phyloP scores from a whole-genome alignment of 1,284 basidiomycete genomes.

The Cryptococcus amylolentus region DNA sequence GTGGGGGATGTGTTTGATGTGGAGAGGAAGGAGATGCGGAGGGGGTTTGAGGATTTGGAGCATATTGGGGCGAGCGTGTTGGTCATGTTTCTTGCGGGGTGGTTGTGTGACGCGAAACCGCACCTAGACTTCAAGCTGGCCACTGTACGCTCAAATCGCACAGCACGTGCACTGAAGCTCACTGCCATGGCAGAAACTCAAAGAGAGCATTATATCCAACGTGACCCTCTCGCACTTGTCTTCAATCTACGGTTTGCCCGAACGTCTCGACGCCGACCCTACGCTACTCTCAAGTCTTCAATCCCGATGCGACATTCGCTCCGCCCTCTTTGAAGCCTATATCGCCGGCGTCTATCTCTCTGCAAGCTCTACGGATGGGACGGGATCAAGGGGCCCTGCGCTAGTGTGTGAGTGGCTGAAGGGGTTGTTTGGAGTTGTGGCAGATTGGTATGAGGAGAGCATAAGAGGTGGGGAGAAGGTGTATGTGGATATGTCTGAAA shows the following conservation, averaged over 20 bases:
- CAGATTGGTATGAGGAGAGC: background rate
- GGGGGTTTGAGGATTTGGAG: constrained; percentile 46
- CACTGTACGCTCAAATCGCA: constrained; percentile 28
- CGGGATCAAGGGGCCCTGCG: background rate
- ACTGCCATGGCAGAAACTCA: constrained; percentile 36
- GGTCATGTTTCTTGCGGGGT: constrained; percentile 45
- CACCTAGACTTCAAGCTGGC: constrained; percentile 39
- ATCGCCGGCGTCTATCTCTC: constrained; percentile 45
- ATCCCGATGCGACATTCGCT: constrained; percentile 41
- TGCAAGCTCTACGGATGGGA: background rate
- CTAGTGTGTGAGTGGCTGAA: background rate
- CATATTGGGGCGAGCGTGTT: constrained; percentile 45
- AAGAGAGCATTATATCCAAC: constrained; percentile 45
- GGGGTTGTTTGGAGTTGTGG: background rate
- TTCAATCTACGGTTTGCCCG: constrained; percentile 40
- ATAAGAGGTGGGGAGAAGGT: background rate
- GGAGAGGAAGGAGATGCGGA: background rate
- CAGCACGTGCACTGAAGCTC: background rate
- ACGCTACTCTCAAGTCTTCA: constrained; percentile 32
- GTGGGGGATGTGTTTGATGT: background rate
- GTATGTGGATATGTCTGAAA: no score
- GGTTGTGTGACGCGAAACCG: constrained; percentile 42
- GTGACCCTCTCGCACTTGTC: constrained; percentile 43
- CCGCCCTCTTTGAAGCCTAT: constrained; percentile 46
- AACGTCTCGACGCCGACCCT: constrained; percentile 32